Conservation (phyloP, 164 flowering plant species). For the Vitis riparia region DNA sequence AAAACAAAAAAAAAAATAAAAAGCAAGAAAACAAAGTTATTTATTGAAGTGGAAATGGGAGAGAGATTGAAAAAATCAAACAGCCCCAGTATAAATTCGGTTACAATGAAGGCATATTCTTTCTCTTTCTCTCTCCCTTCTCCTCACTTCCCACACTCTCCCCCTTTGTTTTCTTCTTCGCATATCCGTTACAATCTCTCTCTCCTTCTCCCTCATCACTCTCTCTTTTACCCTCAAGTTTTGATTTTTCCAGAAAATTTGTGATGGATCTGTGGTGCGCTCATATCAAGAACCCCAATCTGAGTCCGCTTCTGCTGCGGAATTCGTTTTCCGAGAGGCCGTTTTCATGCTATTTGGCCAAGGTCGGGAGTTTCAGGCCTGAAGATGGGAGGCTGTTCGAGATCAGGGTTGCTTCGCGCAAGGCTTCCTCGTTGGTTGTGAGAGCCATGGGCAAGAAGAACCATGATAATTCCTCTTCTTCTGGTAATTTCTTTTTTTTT, state of each 20-base stretch:
- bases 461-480: constrained; percentile 24
- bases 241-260: not conserved
- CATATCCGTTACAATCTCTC: constrained; percentile 8
- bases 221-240: no score
- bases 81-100: not conserved
- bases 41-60: no score
- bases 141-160: not conserved
- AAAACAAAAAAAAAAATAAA: no score
- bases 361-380: constrained; percentile 1
- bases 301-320: constrained; percentile 8
- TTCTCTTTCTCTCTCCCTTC: not conserved
- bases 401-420: constrained; percentile 22
- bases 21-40: no score
- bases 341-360: constrained; percentile 11
- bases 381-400: constrained; percentile 14
- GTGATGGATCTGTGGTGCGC: constrained; percentile 33
- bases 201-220: not conserved
- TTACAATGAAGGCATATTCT: constrained; percentile 17
- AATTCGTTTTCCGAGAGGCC: constrained; percentile 16
- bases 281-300: constrained; percentile 24
- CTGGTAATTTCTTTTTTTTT: constrained; percentile 17
- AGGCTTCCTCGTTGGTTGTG: constrained; percentile 14
- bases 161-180: not conserved
- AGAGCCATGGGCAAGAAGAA: constrained; percentile 36
- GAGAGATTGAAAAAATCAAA: no score